phyloP scores from a whole-genome alignment of 176 grass and related monocot species.

The Luzula sylvatica region DNA sequence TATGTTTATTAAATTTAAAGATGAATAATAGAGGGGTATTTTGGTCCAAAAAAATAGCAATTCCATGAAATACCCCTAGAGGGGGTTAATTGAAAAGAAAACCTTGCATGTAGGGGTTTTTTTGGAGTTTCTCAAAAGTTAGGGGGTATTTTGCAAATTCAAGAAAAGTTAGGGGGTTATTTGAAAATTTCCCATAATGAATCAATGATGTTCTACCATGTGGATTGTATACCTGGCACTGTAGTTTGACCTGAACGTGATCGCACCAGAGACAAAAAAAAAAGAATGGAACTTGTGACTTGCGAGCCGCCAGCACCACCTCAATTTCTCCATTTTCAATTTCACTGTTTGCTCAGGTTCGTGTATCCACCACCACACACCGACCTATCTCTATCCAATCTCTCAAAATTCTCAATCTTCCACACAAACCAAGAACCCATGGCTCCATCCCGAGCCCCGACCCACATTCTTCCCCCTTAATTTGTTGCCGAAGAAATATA shows the following conservation, averaged over 20 bases:
- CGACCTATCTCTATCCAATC: slow-evolving; percentile 11
- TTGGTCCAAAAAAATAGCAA: no score
- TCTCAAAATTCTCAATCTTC: slow-evolving; percentile 2
- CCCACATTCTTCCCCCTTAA: slow-evolving; percentile 7
- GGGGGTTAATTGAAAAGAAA: no score
- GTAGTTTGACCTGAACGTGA: neutral
- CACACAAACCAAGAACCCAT: slow-evolving; percentile 6
- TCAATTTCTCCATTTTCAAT: neutral
- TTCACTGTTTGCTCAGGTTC: neutral
- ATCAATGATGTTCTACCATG: no score
- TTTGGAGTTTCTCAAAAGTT: no score
- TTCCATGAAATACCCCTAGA: no score
- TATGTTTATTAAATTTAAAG: no score
- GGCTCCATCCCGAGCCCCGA: slow-evolving; percentile 12
- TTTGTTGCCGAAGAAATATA: neutral
- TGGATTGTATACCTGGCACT: neutral
- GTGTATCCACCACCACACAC: slow-evolving; percentile 1
- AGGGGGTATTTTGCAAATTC: no score
- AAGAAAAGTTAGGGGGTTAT: no score
- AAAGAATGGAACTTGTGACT: neutral
- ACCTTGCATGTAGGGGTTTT: no score
- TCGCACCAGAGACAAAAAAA: neutral
- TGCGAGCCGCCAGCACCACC: neutral
- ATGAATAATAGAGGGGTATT: no score
- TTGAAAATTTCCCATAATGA: no score